Percentiles rank a stretch among this genome's conserved stretches.
Evolutionary conservation across 352 stramenopile species (phyloP).

Genomic region (Phytophthora pinifolia): DNA sequence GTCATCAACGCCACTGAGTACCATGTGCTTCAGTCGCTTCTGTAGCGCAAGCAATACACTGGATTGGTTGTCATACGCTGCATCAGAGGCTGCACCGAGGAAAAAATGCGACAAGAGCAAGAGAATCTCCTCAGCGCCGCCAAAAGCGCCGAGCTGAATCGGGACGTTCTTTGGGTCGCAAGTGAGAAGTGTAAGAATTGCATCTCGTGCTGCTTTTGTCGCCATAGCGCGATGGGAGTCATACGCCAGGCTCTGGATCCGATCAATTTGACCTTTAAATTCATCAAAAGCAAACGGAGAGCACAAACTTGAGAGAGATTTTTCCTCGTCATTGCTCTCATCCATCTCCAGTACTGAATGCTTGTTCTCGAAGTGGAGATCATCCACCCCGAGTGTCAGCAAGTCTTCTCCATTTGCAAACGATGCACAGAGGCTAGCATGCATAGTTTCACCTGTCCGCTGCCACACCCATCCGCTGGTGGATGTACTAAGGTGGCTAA

Average conservation of each 20-base stretch:
- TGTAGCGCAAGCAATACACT: conserved; percentile 26
- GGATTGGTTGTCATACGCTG: conserved; percentile 29
- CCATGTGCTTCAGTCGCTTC: conserved; percentile 22
- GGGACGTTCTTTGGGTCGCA: conserved; percentile 9
- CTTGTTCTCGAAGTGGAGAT: conserved; percentile 31
- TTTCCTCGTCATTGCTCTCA: conserved; percentile 56
- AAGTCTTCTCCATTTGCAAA: conserved; percentile 51
- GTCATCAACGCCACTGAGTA: conserved; percentile 27
- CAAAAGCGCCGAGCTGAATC: conserved; percentile 36
- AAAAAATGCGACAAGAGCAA: conserved; percentile 51
- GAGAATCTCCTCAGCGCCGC: conserved; percentile 39
- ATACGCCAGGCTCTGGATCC: conserved; percentile 63
- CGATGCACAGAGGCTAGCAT: conserved; percentile 19
- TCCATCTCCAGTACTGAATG: conserved; percentile 57
- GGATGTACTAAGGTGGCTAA: conserved; percentile 3
- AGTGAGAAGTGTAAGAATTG: conserved; percentile 42
- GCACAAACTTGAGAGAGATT: conserved; percentile 52
- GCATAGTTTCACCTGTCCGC: conserved; percentile 39
- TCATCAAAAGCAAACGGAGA: conserved; percentile 68
- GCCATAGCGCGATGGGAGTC: conserved; percentile 60
- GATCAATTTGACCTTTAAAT: conserved; percentile 57
- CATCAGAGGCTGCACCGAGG: conserved; percentile 10
- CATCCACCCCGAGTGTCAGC: conserved; percentile 62
- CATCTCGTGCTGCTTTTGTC: conserved; percentile 56
- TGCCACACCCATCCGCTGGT: conserved; percentile 45